phyloP scores from a whole-genome alignment of 768 basidiomycete genomes.

The Boletus barrowsii region DNA sequence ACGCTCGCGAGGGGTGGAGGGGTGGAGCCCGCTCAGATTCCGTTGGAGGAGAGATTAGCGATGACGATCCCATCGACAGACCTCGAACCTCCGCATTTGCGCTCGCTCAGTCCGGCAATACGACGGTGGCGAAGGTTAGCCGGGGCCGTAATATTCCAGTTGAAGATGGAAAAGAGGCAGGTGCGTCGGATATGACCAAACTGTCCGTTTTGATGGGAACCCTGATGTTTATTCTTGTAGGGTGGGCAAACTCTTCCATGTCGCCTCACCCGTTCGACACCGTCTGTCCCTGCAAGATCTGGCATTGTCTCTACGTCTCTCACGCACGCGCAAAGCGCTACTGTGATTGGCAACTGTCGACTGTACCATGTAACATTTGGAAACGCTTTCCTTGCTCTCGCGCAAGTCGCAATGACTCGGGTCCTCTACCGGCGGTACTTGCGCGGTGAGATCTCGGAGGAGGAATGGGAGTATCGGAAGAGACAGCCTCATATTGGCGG shows the following conservation, averaged over 20 bases:
- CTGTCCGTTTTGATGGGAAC: neutral
- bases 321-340: conserved; percentile 27
- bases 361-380: conserved; percentile 47
- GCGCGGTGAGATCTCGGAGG: conserved; percentile 40
- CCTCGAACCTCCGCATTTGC: conserved; percentile 31
- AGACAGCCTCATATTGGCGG: neutral
- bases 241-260: conserved; percentile 58
- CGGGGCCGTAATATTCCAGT: conserved; percentile 34
- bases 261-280: conserved; percentile 35
- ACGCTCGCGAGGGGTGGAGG: conserved; percentile 26
- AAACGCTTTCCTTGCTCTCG: conserved; percentile 45
- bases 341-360: conserved; percentile 41
- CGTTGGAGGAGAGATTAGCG: conserved; percentile 39
- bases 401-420: conserved; percentile 52
- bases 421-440: conserved; percentile 46
- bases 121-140: conserved; percentile 47
- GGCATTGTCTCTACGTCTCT: conserved; percentile 21
- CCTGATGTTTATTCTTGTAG: conserved; percentile 24
- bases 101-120: conserved; percentile 32
- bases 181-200: conserved; percentile 26
- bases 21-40: conserved; percentile 8
- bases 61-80: conserved; percentile 39
- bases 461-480: conserved; percentile 1
- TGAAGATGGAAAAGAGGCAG: conserved; percentile 32
- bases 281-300: conserved; percentile 37